Base-by-base conservation (phyloP, 768 basidiomycete species). In the Lactarius sanguifluus region DNA sequence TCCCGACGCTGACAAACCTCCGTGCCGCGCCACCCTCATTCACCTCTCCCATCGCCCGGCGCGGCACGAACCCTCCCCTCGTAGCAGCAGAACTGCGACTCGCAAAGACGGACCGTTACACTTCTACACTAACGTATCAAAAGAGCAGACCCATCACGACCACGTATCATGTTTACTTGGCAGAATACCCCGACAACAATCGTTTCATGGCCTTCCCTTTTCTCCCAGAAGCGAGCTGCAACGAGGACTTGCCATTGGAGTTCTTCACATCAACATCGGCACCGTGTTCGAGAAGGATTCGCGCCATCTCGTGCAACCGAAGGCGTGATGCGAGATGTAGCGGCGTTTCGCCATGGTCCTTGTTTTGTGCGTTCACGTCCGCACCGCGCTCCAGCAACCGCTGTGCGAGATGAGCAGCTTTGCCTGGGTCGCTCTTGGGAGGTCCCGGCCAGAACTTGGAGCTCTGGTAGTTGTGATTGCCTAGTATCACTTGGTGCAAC, bases 251-350 rank as follows among this genome's bases (percentile, higher is more conserved):
- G 18, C 43, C 43, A 7, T 45, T 15, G 1, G 4, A 40, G 38
- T 15, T 40, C 38, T 40, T 40, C 38, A 40, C 38, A 5, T 69
- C 64, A 25, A 40, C 38, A 40, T 40, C 43, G 20, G 43, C 43
- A 45, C 43, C 43, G 43, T 45, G 18, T 8, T 45, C 3, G 43
- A 45, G 43, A n/a, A 47, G 18, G 13, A 40, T 15, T 40, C 15
- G 38, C 13, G 15, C 38, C 13, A 15, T 40, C 13, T 40, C 15
- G 15, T 15, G 38, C 38, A 40, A 40, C 13, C 15, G 13, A 40
- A 40, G 38, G 38, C 38, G 38, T 15, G 15, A 15, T 40, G 38
- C 38, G 3, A 40, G 15, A 40, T 40, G 38, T 40, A 40, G 5
- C 13, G 38, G 38, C 3, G 38, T 40, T 40, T 40, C 38, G 13